phyloP scores from a whole-genome alignment of 768 basidiomycete genomes.

The Saitozyma sp. region DNA sequence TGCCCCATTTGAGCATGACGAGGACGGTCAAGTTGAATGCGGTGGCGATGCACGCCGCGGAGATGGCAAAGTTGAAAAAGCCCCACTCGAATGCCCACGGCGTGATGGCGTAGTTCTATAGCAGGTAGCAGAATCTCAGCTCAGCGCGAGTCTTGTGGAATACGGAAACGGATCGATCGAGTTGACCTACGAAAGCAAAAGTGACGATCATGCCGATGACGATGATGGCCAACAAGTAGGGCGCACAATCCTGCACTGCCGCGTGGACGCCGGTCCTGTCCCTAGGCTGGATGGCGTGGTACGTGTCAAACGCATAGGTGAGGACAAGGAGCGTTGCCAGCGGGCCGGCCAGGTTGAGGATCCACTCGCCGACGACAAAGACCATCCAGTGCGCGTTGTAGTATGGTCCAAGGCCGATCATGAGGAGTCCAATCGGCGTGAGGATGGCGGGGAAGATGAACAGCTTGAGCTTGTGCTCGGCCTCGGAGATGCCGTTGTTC shows the following conservation, averaged over 20 bases:
- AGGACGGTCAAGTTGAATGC: constrained; percentile 12
- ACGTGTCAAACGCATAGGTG: constrained; percentile 24
- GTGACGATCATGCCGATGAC: constrained; percentile 14
- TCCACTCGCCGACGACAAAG: constrained; percentile 17
- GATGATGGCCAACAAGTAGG: constrained; percentile 7
- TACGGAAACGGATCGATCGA: too few species aligned
- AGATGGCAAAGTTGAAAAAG: constrained; percentile 18
- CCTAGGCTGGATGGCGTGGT: constrained; percentile 14
- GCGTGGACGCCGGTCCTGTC: constrained; percentile 6
- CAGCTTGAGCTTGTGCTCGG: constrained; percentile 25
- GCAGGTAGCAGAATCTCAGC: too few species aligned
- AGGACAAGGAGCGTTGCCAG: constrained; percentile 19
- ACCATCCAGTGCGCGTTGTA: constrained; percentile 29
- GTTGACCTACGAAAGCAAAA: constrained; percentile 9
- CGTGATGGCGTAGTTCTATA: constrained; percentile 19
- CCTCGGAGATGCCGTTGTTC: constrained; percentile 21
- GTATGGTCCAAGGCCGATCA: constrained; percentile 30
- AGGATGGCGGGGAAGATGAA: constrained; percentile 14
- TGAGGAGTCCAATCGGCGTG: constrained; percentile 17
- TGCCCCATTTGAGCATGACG: constrained; percentile 16
- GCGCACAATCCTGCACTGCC: constrained; percentile 17
- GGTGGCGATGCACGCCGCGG: constrained; percentile 11
- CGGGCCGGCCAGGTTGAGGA: constrained; percentile 19
- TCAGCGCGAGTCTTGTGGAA: too few species aligned
- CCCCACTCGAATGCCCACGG: constrained; percentile 19